Conservation (phyloP, 495 filamentous ascomycete species). For the Letharia lupina region DNA sequence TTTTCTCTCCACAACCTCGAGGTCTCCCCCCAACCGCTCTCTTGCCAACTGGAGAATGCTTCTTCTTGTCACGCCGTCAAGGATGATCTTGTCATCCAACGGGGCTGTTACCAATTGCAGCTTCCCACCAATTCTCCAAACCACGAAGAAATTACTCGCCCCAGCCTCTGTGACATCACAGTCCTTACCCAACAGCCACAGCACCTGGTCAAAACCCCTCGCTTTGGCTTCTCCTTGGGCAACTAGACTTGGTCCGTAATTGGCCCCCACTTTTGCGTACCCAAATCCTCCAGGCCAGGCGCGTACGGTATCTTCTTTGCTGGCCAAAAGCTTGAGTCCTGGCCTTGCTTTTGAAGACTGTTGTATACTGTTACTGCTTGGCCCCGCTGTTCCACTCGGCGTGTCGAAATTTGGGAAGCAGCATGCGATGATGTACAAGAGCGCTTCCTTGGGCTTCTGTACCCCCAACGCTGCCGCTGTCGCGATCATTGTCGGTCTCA, state of each 20-base stretch:
- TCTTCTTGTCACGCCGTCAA: constrained; percentile 74
- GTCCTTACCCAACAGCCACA: constrained; percentile 79
- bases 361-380: not conserved
- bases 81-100: constrained; percentile 69
- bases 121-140: constrained; percentile 61
- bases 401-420: constrained; percentile 57
- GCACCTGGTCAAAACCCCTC: constrained; percentile 72
- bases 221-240: constrained; percentile 63
- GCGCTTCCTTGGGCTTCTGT: constrained; percentile 69
- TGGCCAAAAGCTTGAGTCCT: constrained; percentile 72
- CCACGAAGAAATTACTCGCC: constrained; percentile 86
- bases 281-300: constrained; percentile 93
- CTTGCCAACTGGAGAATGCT: constrained; percentile 68
- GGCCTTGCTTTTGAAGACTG: constrained; percentile 21
- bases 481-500: constrained; percentile 78
- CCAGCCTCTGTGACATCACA: constrained; percentile 81
- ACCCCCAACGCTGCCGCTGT: constrained; percentile 72
- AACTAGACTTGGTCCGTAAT: constrained; percentile 76
- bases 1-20: constrained; percentile 69
- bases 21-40: constrained; percentile 48
- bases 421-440: constrained; percentile 71
- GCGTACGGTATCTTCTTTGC: constrained; percentile 65
- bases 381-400: not conserved
- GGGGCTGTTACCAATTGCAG: constrained; percentile 75
- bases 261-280: constrained; percentile 83